phyloP scores from a whole-genome alignment of 2,329 filamentous ascomycete genomes.

The Trichoderma asperellum region DNA sequence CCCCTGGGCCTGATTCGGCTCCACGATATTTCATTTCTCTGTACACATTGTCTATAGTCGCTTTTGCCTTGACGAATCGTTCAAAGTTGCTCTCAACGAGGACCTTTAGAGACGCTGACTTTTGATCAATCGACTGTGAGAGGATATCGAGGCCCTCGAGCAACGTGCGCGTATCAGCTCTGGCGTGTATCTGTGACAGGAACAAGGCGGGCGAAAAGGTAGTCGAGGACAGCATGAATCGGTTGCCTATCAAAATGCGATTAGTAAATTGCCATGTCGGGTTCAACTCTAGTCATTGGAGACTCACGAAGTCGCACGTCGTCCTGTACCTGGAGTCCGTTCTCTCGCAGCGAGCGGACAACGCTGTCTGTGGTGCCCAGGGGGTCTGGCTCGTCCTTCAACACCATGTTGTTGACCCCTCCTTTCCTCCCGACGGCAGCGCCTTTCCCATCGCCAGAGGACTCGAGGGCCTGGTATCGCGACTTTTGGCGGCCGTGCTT shows the following conservation, averaged over 20 bases:
- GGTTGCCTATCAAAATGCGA: constrained; percentile 64
- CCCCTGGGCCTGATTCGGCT: constrained; percentile 52
- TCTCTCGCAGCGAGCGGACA: constrained; percentile 73
- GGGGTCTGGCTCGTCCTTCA: constrained; percentile 91
- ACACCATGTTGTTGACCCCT: constrained; percentile 71
- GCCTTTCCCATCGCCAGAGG: constrained; percentile 68
- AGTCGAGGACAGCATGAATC: constrained; percentile 93
- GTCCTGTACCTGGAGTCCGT: constrained; percentile 82
- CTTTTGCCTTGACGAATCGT: constrained; percentile 94
- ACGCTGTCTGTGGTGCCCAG: constrained; percentile 88
- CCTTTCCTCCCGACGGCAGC: constrained; percentile 70
- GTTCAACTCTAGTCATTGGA: neutral
- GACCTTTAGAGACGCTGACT: constrained; percentile 93
- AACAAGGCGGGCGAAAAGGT: constrained; percentile 93
- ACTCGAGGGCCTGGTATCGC: constrained; percentile 82
- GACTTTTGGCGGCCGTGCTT: constrained; percentile 68
- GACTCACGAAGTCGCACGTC: constrained; percentile 73
- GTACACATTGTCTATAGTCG: constrained; percentile 98
- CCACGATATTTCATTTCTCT: constrained; percentile 89
- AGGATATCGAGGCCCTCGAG: constrained; percentile 82
- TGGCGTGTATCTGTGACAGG: constrained; percentile 86
- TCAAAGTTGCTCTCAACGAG: constrained; percentile 98
- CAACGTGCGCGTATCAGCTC: constrained; percentile 80
- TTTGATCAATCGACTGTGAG: constrained; percentile 92
- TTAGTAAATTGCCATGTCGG: constrained; percentile 30